These are phyloP conservation scores for Endotrypanum monterogeii DNA, from an alignment of 208 protist species.

Conservation along the genomic window DNA sequence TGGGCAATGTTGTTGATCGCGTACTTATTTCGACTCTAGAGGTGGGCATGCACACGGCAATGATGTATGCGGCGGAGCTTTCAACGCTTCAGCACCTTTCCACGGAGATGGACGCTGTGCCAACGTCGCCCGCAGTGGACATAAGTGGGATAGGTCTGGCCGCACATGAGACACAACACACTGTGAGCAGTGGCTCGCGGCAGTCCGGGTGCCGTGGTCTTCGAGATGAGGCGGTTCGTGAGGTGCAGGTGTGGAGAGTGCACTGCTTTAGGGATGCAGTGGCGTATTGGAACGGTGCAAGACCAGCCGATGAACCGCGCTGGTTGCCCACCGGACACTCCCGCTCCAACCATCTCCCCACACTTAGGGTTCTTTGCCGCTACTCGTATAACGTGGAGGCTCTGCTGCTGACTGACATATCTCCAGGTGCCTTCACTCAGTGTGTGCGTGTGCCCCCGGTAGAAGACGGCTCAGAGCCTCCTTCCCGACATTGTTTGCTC, in stretches of 20 bases:
- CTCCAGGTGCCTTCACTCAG: background rate
- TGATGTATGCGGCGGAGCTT: background rate
- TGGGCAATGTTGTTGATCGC: slow-evolving; percentile 15
- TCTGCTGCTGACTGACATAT: slow-evolving; percentile 17
- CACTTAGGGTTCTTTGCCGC: slow-evolving; percentile 16
- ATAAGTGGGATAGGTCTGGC: background rate
- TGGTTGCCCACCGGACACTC: background rate
- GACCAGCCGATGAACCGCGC: background rate
- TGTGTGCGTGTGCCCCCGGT: background rate
- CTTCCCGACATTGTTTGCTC: background rate
- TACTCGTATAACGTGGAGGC: slow-evolving; percentile 25
- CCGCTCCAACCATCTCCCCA: slow-evolving; percentile 4
- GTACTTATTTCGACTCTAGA: slow-evolving; percentile 1
- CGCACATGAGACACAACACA: background rate
- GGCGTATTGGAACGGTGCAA: background rate
- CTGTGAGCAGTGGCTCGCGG: background rate
- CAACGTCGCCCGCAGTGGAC: background rate
- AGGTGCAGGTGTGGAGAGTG: slow-evolving; percentile 23
- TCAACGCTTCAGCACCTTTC: slow-evolving; percentile 5
- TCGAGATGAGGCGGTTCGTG: background rate
- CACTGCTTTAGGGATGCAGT: slow-evolving; percentile 10
- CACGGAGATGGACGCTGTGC: background rate
- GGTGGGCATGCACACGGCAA: background rate
- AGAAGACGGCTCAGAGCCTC: background rate
- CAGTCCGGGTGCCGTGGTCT: background rate